A percentile compares a stretch with the other conserved stretches of the same genome.
These are phyloP conservation scores for Teunomyces atbi DNA, from an alignment of 805 yeast species.

Conservation along the genomic window DNA sequence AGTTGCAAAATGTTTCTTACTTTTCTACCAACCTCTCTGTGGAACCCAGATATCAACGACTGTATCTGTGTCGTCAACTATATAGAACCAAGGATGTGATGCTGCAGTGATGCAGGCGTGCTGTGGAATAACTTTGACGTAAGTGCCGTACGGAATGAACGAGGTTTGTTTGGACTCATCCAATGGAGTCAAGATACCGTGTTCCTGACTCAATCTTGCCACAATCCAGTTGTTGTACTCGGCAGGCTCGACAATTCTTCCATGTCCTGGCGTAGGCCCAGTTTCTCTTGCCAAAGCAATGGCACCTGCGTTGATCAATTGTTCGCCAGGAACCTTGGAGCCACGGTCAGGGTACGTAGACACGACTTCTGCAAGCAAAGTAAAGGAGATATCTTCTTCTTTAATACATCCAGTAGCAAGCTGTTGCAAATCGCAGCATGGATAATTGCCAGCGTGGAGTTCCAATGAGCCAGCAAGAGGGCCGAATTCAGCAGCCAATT, in stretches of 20 bases:
- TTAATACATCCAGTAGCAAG: constrained; percentile 57
- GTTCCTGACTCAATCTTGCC: constrained; percentile 74
- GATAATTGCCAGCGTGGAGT: constrained; percentile 80
- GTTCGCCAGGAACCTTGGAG: constrained; percentile 52
- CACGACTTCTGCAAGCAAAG: constrained; percentile 28
- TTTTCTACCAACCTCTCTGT: constrained; percentile 46
- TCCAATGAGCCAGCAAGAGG: constrained; percentile 48
- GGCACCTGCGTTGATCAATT: constrained; percentile 70
- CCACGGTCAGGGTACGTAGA: constrained; percentile 59
- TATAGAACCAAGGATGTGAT: constrained; percentile 55
- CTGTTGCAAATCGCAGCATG: constrained; percentile 74
- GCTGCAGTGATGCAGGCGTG: constrained; percentile 74
- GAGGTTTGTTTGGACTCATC: constrained; percentile 23
- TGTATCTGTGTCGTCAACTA: constrained; percentile 45
- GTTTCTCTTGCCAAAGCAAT: constrained; percentile 65
- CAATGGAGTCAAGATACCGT: constrained; percentile 64
- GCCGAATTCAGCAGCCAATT: constrained; percentile 17
- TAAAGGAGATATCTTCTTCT: constrained; percentile 15
- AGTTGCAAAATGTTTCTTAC: background rate
- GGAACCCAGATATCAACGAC: constrained; percentile 68
- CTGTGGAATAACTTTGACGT: constrained; percentile 59
- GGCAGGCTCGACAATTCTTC: constrained; percentile 41
- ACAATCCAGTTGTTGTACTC: constrained; percentile 59
- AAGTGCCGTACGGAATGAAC: constrained; percentile 54
- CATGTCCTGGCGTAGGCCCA: constrained; percentile 61